phyloP scores from a whole-genome alignment of 1,284 basidiomycete genomes.

The Cryptococcus maquisensis region DNA sequence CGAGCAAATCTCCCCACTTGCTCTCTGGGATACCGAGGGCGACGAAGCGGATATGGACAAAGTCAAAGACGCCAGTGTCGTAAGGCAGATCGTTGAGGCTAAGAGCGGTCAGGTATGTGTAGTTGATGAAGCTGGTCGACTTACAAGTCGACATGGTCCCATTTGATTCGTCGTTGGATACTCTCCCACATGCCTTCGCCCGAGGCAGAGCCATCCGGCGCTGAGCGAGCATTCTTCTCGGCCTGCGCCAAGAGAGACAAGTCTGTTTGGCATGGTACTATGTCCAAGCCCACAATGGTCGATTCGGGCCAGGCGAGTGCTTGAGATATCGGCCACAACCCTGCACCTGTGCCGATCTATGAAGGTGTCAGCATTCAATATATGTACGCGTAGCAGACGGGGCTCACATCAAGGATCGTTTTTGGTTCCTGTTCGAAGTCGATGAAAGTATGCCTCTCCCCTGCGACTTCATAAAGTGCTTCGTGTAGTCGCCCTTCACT shows the following conservation, averaged over 20 bases:
- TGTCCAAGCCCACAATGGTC: conserved; percentile 41
- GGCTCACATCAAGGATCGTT: conserved; percentile 43
- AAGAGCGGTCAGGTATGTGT: neutral
- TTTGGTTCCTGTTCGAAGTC: conserved; percentile 25
- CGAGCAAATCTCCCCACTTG: conserved; percentile 40
- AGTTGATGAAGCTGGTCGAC: conserved; percentile 8
- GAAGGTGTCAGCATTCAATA: neutral
- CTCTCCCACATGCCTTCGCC: conserved; percentile 37
- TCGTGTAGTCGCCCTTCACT: conserved; percentile 45
- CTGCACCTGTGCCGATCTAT: conserved; percentile 44
- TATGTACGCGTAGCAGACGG: neutral
- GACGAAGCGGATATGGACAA: conserved; percentile 46
- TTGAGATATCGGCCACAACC: conserved; percentile 45
- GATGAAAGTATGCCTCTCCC: conserved; percentile 35
- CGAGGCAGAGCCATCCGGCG: conserved; percentile 8
- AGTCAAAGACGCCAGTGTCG: conserved; percentile 44
- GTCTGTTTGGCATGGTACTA: conserved; percentile 39
- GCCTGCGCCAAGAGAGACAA: conserved; percentile 22
- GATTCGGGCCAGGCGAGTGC: conserved; percentile 38
- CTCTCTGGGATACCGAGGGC: conserved; percentile 45
- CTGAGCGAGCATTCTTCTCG: conserved; percentile 21
- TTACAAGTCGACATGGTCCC: conserved; percentile 45
- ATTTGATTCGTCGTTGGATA: conserved; percentile 33
- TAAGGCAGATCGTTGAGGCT: conserved; percentile 44
- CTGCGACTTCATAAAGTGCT: conserved; percentile 36